Evolutionary conservation across 2,329 filamentous ascomycete species (phyloP), one percentile per base, ranked within the genome.

Genomic region (Tolypocladium pustulatum): DNA sequence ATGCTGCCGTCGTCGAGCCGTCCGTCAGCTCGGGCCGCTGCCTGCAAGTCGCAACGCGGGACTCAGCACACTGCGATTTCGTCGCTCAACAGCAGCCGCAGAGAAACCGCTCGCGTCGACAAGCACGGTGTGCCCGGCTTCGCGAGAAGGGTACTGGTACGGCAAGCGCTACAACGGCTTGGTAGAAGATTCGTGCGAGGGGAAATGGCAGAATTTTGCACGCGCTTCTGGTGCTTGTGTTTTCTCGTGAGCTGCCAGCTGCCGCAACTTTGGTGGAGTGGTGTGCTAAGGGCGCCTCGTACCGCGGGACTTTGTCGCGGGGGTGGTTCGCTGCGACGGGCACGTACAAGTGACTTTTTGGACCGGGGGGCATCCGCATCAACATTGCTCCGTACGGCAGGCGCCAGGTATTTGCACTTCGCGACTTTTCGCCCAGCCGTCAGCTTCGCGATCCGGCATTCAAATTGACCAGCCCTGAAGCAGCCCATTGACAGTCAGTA

Each of bases 1-100:
- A 85, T 85, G 60, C 51, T 60, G 57, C 57, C 58, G 34, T 53
- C 56, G 41, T 51, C 25, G 54, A 49, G 32, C 36, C 37, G 40
- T 51, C 41, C n/a, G n/a, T n/a, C 49, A 49, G 46, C 54, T 32
- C 20, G 36, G 57, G 57, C 53, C 27, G 30, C n/a, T 22, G 52
- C 53, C 38, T 57, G 49, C 61, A 25, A 40, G 61, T 59, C 63
- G 60, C 62, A 65, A 64, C 37, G 43, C 41, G 30, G 20, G 36
- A 38, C 58, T 56, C 51, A 43, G 54, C 54, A 52, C 51, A 51
- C 38, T 51, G 43, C 27, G 41, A 40, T 36, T 40, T 36, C 20
- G 25, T 46, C 5, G 34, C 27, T 43, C 36, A 32, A 6, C 4
- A 51, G 32, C 27, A 10, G 17, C 46, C 4, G 15, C 38, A 17